A percentile compares a stretch with the other conserved stretches of the same genome.
phyloP scores from a whole-genome alignment of 805 yeast species.

The Candida odintsovae region DNA sequence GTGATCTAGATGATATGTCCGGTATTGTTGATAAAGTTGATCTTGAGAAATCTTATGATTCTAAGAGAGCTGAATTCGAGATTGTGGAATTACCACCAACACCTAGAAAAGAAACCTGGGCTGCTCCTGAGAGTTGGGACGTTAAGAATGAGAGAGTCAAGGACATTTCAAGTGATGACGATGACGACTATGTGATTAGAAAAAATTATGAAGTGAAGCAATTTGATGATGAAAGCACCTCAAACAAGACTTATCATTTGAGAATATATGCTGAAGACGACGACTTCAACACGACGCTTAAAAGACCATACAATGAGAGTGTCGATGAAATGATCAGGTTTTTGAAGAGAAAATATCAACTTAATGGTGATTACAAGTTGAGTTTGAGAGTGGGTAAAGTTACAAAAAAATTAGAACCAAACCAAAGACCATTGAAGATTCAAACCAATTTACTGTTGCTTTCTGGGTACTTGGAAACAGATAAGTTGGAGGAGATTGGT shows the following conservation, averaged over 20 bases:
- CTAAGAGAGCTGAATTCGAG: background rate
- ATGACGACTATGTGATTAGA: slow-evolving; percentile 30
- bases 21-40: slow-evolving; percentile 34
- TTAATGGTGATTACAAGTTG: slow-evolving; percentile 67
- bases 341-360: slow-evolving; percentile 70
- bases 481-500: slow-evolving; percentile 71
- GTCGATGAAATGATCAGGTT: slow-evolving; percentile 67
- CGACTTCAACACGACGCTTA: slow-evolving; percentile 73
- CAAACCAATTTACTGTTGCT: slow-evolving; percentile 67
- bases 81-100: background rate
- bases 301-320: slow-evolving; percentile 73
- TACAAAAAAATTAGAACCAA: slow-evolving; percentile 63
- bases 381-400: slow-evolving; percentile 72
- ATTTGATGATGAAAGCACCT: slow-evolving; percentile 22
- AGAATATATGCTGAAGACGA: slow-evolving; percentile 81
- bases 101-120: slow-evolving; percentile 32
- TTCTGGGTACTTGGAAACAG: slow-evolving; percentile 77
- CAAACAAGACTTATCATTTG: slow-evolving; percentile 38
- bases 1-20: slow-evolving; percentile 44
- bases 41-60: background rate
- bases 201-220: slow-evolving; percentile 31
- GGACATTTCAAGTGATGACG: slow-evolving; percentile 23
- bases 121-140: slow-evolving; percentile 60
- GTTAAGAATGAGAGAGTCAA: slow-evolving; percentile 32
- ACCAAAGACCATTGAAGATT: slow-evolving; percentile 71